phyloP scores from a whole-genome alignment of 768 basidiomycete species.

The Phlebiopsis gigantea region DNA sequence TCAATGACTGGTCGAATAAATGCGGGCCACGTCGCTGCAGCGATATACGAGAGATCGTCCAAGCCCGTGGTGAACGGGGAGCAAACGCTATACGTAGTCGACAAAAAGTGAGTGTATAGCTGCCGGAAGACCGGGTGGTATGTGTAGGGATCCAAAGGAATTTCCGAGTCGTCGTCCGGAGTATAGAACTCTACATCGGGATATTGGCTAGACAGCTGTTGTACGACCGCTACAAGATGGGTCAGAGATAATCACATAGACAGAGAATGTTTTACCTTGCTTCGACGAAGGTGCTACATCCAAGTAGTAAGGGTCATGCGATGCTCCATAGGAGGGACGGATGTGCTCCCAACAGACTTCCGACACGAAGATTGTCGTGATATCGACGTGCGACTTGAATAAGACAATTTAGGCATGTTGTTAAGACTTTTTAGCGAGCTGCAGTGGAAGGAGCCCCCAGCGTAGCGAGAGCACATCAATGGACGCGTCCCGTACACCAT shows the following conservation, averaged over 20 bases:
- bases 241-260: neutral
- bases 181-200: slow-evolving; percentile 25
- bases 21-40: slow-evolving; percentile 76
- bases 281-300: slow-evolving; percentile 49
- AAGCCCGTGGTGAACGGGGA: slow-evolving; percentile 62
- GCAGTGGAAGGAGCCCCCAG: too few species aligned
- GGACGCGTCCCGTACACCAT: neutral
- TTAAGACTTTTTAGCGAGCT: too few species aligned
- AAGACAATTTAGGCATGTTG: too few species aligned
- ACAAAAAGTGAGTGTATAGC: slow-evolving; percentile 61
- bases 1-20: slow-evolving; percentile 67
- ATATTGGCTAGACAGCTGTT: slow-evolving; percentile 33
- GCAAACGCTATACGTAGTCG: slow-evolving; percentile 55
- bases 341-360: slow-evolving; percentile 67
- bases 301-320: slow-evolving; percentile 68
- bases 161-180: slow-evolving; percentile 3
- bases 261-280: slow-evolving; percentile 39
- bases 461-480: neutral
- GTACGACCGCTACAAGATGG: neutral
- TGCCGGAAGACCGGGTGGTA: slow-evolving; percentile 53
- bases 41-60: slow-evolving; percentile 68
- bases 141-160: slow-evolving; percentile 20
- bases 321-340: slow-evolving; percentile 59
- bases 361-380: slow-evolving; percentile 61
- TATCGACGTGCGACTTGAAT: slow-evolving; percentile 49